Evolutionary conservation across 164 flowering plant species (phyloP).

Genomic region (Magnolia officinalis): DNA sequence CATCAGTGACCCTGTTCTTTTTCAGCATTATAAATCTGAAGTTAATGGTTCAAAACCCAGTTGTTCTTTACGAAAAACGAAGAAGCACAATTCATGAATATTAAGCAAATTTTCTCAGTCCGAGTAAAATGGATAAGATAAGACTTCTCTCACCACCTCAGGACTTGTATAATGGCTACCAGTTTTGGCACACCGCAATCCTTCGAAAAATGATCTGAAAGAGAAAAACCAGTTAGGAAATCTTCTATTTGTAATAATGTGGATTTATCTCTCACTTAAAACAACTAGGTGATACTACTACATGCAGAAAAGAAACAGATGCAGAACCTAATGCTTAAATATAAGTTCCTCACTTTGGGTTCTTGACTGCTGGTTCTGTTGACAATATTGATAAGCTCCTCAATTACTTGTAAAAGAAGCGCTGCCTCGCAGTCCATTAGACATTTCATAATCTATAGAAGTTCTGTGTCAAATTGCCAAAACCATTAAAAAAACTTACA

Average conservation of each 20-base stretch:
- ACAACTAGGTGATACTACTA: not conserved
- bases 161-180: no score
- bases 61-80: no score
- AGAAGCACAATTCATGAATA: no score
- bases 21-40: slow-evolving; percentile 49
- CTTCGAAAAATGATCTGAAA: slow-evolving; percentile 8
- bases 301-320: not conserved
- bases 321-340: not conserved
- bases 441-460: slow-evolving; percentile 61
- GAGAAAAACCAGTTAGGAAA: slow-evolving; percentile 12
- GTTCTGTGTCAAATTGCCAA: slow-evolving; percentile 27
- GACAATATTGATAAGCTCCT: slow-evolving; percentile 66
- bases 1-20: slow-evolving; percentile 57
- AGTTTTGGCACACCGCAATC: no score
- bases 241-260: not conserved
- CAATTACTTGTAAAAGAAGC: slow-evolving; percentile 57
- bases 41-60: slow-evolving; percentile 38
- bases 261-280: not conserved
- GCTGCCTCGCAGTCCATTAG: slow-evolving; percentile 89
- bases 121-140: no score
- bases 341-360: slow-evolving; percentile 52
- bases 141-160: no score
- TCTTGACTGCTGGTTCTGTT: slow-evolving; percentile 67
- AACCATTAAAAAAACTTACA: not conserved
- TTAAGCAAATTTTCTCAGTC: no score